phyloP scores from a whole-genome alignment of 345 rosid genomes.

The Arabis hirsuta region DNA sequence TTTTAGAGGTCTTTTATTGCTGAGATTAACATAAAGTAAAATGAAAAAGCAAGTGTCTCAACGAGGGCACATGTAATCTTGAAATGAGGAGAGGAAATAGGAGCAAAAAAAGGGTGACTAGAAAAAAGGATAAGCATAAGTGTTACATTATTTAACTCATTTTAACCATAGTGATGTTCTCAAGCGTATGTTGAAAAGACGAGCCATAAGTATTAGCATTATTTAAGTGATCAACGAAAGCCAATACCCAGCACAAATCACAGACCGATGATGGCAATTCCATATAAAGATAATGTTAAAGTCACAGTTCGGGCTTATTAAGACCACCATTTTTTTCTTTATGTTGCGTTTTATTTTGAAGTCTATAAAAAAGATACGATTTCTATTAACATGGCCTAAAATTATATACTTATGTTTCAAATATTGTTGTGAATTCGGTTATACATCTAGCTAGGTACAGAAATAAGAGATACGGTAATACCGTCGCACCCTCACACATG shows the following conservation, averaged over 20 bases:
- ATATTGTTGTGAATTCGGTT: no score
- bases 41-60: conserved; percentile 36
- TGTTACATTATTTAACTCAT: conserved; percentile 24
- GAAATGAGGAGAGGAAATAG: conserved; percentile 41
- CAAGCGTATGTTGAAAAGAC: conserved; percentile 26
- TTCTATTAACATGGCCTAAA: no score
- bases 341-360: background rate
- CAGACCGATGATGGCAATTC: background rate
- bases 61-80: conserved; percentile 43
- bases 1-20: conserved; percentile 41
- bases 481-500: no score
- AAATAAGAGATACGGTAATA: no score
- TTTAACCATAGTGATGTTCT: conserved; percentile 13
- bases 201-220: conserved; percentile 18
- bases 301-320: background rate
- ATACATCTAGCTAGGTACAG: no score
- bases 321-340: background rate
- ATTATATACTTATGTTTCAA: no score
- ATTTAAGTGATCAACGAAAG: conserved; percentile 4
- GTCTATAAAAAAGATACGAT: no score
- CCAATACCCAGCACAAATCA: conserved; percentile 17
- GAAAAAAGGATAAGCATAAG: background rate
- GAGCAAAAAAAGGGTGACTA: conserved; percentile 22
- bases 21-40: conserved; percentile 37
- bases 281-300: conserved; percentile 1